These are phyloP conservation scores for Venturia oleaginea DNA, from an alignment of 2,329 filamentous ascomycete species.

Conservation along the genomic window DNA sequence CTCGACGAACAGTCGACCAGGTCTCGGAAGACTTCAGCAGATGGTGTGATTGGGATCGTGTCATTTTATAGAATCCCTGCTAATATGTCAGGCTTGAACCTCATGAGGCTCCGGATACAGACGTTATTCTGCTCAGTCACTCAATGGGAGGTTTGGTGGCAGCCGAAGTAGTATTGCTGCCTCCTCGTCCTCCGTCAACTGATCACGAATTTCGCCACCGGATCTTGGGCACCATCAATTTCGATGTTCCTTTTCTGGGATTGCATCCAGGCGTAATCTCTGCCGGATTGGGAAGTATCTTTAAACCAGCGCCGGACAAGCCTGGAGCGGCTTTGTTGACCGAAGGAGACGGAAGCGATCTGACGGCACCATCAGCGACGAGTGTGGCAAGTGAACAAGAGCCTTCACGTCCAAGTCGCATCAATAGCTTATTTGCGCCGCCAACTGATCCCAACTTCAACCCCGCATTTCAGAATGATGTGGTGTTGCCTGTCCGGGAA, in stretches of 20 bases:
- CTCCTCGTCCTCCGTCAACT: constrained; percentile 21
- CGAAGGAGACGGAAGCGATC: constrained; percentile 7
- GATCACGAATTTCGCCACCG: constrained; percentile 54
- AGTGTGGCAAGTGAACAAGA: constrained; percentile 5
- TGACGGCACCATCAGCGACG: constrained; percentile 16
- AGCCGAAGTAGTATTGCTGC: constrained; percentile 65
- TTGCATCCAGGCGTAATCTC: constrained; percentile 81
- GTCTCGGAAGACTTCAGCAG: constrained; percentile 74
- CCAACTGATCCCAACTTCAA: constrained; percentile 59
- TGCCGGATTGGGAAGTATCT: constrained; percentile 73
- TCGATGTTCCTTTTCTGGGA: constrained; percentile 80
- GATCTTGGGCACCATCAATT: constrained; percentile 70
- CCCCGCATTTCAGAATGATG: constrained; percentile 66
- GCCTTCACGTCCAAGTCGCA: constrained; percentile 21
- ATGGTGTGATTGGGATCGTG: constrained; percentile 44
- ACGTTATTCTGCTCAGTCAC: constrained; percentile 76
- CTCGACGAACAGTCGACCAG: constrained; percentile 60
- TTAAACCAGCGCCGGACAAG: constrained; percentile 42
- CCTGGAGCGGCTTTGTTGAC: background rate
- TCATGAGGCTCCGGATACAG: constrained; percentile 63
- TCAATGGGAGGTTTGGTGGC: constrained; percentile 82
- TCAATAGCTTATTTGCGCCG: constrained; percentile 28
- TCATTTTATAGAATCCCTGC: constrained; percentile 14
- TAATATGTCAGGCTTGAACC: constrained; percentile 52
- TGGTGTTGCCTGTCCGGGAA: constrained; percentile 57